Conservation (phyloP, 1,284 basidiomycete species). For the Cutaneotrichosporon daszewskae region DNA sequence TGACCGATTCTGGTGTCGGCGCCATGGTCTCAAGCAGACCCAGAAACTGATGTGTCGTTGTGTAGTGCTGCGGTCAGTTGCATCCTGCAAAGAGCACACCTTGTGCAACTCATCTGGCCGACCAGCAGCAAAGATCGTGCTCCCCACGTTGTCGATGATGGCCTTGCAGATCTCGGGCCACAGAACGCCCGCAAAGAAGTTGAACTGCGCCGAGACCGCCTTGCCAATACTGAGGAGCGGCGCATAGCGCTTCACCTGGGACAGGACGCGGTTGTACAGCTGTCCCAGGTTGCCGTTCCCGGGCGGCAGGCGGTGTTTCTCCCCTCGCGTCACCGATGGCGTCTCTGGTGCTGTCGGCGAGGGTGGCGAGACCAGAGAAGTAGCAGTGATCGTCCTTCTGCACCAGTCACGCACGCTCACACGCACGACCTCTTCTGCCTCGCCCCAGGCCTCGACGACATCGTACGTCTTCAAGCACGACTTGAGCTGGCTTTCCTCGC, state of each 20-base stretch:
- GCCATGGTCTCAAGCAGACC: conserved; percentile 74
- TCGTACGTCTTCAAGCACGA: conserved; percentile 82
- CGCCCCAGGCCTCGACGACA: conserved; percentile 67
- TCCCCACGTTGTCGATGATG: conserved; percentile 77
- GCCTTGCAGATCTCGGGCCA: conserved; percentile 76
- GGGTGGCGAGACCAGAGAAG: conserved; percentile 19
- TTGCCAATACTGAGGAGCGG: conserved; percentile 71
- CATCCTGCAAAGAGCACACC: conserved; percentile 52
- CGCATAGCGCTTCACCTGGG: conserved; percentile 67
- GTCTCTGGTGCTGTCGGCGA: conserved; percentile 28
- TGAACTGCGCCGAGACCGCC: conserved; percentile 55
- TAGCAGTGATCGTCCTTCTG: conserved; percentile 22
- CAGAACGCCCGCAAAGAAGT: conserved; percentile 77
- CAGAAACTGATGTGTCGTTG: conserved; percentile 77
- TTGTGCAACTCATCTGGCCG: conserved; percentile 82
- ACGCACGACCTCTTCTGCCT: conserved; percentile 77
- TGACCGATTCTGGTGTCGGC: conserved; percentile 65
- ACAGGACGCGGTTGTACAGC: conserved; percentile 73
- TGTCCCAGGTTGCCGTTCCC: not conserved
- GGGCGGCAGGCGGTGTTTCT: conserved; percentile 7
- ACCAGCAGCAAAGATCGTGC: conserved; percentile 79
- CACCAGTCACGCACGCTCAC: conserved; percentile 66
- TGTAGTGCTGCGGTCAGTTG: conserved; percentile 59
- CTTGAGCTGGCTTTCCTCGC: conserved; percentile 54
- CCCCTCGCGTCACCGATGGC: not conserved